These are phyloP conservation scores for Cornus suecica DNA, from an alignment of 148 eudicot genomes.

Conservation along the genomic window DNA sequence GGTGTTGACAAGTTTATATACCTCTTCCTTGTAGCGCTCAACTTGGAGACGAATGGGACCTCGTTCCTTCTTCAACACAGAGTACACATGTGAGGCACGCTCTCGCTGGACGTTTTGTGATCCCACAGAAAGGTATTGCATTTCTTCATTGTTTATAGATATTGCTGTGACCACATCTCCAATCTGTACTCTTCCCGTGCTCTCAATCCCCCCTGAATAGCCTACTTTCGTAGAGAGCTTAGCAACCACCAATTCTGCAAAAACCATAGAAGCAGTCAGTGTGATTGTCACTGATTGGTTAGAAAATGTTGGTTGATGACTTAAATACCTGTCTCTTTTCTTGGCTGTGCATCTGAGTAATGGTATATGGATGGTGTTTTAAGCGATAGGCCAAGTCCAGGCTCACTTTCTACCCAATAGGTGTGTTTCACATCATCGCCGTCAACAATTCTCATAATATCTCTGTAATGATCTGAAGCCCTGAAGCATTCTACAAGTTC, in stretches of 20 bases:
- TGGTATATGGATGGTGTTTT: conserved; percentile 13
- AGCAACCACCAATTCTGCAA: conserved; percentile 12
- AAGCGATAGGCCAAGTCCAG: conserved; percentile 15
- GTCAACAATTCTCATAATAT: conserved; percentile 6
- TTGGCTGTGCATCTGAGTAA: conserved; percentile 10
- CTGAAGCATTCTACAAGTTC: conserved; percentile 8
- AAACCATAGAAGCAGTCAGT: conserved; percentile 1
- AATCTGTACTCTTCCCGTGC: conserved; percentile 15
- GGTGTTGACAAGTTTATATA: not conserved
- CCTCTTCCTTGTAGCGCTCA: conserved; percentile 13
- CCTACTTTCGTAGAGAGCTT: conserved; percentile 12
- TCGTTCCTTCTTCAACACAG: conserved; percentile 1
- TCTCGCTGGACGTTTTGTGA: not conserved
- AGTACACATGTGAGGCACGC: conserved; percentile 6
- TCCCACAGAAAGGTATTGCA: conserved; percentile 7
- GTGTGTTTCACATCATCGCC: conserved; percentile 19
- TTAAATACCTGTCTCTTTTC: conserved; percentile 16
- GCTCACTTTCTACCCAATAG: conserved; percentile 20
- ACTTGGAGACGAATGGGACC: conserved; percentile 11
- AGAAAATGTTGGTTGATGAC: not conserved
- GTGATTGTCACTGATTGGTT: not conserved
- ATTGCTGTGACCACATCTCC: conserved; percentile 13
- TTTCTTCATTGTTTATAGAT: conserved; percentile 6
- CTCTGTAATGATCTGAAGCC: conserved; percentile 18
- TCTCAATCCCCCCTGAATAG: conserved; percentile 8